Percentiles rank a stretch among this genome's conserved stretches.
These are phyloP conservation scores for Cantharellus anzutake DNA, from an alignment of 768 basidiomycete genomes.

Conservation along the genomic window DNA sequence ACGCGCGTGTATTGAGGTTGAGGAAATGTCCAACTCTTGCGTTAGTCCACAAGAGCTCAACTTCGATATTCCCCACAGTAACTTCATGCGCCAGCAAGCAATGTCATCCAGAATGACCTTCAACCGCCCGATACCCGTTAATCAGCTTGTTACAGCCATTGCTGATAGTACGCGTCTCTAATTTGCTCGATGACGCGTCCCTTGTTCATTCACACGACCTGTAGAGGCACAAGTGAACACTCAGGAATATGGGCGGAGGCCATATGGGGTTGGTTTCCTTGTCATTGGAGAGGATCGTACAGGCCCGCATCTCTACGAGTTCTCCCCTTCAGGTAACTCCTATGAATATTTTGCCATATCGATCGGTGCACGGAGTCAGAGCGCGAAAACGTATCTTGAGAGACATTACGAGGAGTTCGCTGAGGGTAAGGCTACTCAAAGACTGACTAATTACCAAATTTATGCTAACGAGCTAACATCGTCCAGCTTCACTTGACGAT, in stretches of 20 bases:
- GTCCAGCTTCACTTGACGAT: conserved; percentile 60
- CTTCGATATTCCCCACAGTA: conserved; percentile 30
- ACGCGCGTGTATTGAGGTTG: conserved; percentile 91
- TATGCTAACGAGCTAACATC: background rate
- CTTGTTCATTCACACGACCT: conserved; percentile 1
- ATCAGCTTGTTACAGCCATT: conserved; percentile 79
- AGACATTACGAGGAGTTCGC: conserved; percentile 78
- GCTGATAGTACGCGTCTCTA: conserved; percentile 63
- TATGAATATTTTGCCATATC: conserved; percentile 98
- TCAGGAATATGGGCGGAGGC: conserved; percentile 91
- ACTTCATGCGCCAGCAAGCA: conserved; percentile 99
- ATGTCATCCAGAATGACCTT: conserved; percentile 90
- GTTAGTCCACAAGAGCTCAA: background rate
- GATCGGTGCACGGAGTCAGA: conserved; percentile 94
- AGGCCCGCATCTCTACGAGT: conserved; percentile 97
- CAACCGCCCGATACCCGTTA: conserved; percentile 87
- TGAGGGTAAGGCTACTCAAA: conserved; percentile 32
- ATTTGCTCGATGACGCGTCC: background rate
- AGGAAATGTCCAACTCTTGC: background rate
- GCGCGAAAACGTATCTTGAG: conserved; percentile 96
- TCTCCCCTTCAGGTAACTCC: conserved; percentile 91
- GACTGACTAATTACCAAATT: background rate
- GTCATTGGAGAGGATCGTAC: conserved; percentile 90
- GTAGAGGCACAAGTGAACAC: conserved; percentile 97
- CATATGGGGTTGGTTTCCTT: conserved; percentile 97